Conservation (phyloP, 129 eudicot genomes). For the Centella asiatica region DNA sequence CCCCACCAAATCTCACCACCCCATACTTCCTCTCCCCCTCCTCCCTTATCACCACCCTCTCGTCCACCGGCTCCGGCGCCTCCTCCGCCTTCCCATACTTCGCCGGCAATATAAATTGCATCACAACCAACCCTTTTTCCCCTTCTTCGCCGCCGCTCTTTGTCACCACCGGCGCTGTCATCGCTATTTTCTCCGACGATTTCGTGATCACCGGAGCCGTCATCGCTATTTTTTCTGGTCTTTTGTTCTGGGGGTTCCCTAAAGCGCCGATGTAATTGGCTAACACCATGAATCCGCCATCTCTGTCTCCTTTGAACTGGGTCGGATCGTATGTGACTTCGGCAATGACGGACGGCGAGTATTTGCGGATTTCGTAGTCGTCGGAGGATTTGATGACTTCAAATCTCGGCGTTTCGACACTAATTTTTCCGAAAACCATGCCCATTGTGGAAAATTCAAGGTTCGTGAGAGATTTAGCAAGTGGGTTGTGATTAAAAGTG, state of each 20-base stretch:
- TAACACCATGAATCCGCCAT: slow-evolving; percentile 65
- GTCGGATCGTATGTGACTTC: slow-evolving; percentile 72
- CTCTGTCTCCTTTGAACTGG: slow-evolving; percentile 54
- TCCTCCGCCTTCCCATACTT: slow-evolving; percentile 65
- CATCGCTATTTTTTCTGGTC: slow-evolving; percentile 65
- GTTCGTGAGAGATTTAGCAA: not conserved
- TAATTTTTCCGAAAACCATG: slow-evolving; percentile 58
- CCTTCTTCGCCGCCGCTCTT: slow-evolving; percentile 4
- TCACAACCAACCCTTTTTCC: slow-evolving; percentile 30
- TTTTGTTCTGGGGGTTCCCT: slow-evolving; percentile 62
- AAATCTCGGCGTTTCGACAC: slow-evolving; percentile 65
- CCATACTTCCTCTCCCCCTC: slow-evolving; percentile 72
- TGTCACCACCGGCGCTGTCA: slow-evolving; percentile 80
- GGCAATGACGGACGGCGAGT: slow-evolving; percentile 60
- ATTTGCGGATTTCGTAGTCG: slow-evolving; percentile 73
- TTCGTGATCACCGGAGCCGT: slow-evolving; percentile 76
- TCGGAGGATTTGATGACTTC: slow-evolving; percentile 33
- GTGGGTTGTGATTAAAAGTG: not conserved
- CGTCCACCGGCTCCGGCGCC: slow-evolving; percentile 84
- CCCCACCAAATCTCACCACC: slow-evolving; percentile 76
- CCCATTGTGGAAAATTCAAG: slow-evolving; percentile 35
- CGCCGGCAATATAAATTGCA: slow-evolving; percentile 64
- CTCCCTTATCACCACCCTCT: slow-evolving; percentile 86
- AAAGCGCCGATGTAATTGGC: slow-evolving; percentile 81
- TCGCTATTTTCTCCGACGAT: slow-evolving; percentile 50